Evolutionary conservation across 2,329 filamentous ascomycete species (phyloP), one percentile per base, ranked within the genome.

Genomic region (Conoideocrella luteorostrata): DNA sequence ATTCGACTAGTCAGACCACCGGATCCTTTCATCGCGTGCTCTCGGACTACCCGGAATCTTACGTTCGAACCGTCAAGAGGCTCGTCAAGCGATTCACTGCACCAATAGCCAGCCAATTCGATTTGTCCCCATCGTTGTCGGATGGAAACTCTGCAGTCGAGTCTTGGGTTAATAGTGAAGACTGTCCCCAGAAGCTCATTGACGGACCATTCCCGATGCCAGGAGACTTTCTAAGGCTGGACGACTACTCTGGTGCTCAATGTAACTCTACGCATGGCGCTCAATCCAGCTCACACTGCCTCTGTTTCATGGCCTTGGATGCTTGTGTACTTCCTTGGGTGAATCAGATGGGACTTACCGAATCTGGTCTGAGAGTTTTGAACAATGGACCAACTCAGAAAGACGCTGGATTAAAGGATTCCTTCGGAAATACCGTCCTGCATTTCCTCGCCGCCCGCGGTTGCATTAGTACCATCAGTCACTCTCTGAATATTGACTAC

Each of bases 151-250:
- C 13, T 7, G 23, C 43, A 12, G 10, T 18, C 18, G 21, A 36
- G 24, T 17, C 29, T 11, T 64, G 58, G 63, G 47, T 56, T 12
- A 52, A 56, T 38, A 62, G 65, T 15, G 47, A 51, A 0, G 53
- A 58, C 12, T 55, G 57, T 4, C 57, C 60, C 2, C 46, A 41
- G 1, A 32, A 34, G 6, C 48, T 55, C 6, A 41, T 47, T 6
- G 47, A 43, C 20, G 40, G 48, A 1, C 60, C 59, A 4, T 53
- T 54, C 29, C 62, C 67, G 4, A 52, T 78, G 4, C 71, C 75
- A 0, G 72, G 74, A 17, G 73, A 78, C 49, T 74, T 75, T 29
- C 57, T 78, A 6, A 62, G 53, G n/a, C 48, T 66, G 15, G 56
- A 58, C 11, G 57, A 4, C 29, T 53, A 9, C 28, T 41, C n/a